A percentile compares a stretch with the other conserved stretches of the same genome.
Conservation (phyloP, 305 asterid genomes). For the Striga hermonthica region DNA sequence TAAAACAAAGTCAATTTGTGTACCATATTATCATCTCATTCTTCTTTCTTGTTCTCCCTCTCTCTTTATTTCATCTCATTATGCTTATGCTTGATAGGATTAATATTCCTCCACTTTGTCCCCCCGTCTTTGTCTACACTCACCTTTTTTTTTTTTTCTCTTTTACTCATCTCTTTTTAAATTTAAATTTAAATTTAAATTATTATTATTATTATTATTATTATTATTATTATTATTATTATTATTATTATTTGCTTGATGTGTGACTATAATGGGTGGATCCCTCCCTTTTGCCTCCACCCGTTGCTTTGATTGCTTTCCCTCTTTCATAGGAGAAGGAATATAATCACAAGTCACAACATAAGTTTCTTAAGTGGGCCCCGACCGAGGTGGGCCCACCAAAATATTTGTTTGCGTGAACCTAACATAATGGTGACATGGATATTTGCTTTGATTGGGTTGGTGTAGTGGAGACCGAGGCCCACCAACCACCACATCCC, state of each 20-base stretch:
- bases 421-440: conserved; percentile 43
- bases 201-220: neutral
- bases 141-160: neutral
- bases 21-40: neutral
- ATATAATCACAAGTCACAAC: conserved; percentile 35
- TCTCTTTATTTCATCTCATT: no score
- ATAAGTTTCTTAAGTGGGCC: conserved; percentile 36
- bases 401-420: conserved; percentile 47
- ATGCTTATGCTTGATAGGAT: conserved; percentile 41
- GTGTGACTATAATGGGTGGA: conserved; percentile 41
- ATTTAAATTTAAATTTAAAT: no score
- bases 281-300: conserved; percentile 35
- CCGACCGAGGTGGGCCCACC: conserved; percentile 30
- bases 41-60: neutral
- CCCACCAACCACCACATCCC: conserved; percentile 54
- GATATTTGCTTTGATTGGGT: conserved; percentile 53
- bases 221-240: neutral
- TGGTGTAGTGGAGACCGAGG: conserved; percentile 59
- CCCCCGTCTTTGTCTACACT: conserved; percentile 13
- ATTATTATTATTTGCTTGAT: neutral
- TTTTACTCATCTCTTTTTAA: conserved; percentile 16
- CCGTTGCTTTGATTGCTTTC: conserved; percentile 50
- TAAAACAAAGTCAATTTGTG: conserved; percentile 43
- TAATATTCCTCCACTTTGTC: conserved; percentile 75
- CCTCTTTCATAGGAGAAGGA: conserved; percentile 46